Evolutionary conservation across 2,329 filamentous ascomycete genomes (phyloP).

Genomic region (Talaromyces rugulosus): DNA sequence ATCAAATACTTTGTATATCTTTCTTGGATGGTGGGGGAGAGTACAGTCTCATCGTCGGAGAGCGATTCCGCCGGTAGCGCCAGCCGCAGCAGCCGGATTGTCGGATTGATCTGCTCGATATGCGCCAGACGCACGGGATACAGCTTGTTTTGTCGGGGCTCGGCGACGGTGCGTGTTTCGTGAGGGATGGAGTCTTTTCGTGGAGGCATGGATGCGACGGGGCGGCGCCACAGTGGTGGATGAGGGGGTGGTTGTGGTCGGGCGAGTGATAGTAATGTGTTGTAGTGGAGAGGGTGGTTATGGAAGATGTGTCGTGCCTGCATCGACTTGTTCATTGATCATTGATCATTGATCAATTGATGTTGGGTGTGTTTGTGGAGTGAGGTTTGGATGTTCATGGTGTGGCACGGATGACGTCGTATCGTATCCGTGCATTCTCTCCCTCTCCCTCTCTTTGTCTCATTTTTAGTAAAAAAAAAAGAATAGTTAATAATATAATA

Average conservation of each 20-base stretch:
- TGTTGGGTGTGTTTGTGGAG: background rate
- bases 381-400: background rate
- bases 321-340: background rate
- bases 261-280: background rate
- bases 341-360: background rate
- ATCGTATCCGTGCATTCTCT: too few relatives aligned
- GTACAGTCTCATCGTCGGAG: constrained; percentile 37
- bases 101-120: constrained; percentile 62
- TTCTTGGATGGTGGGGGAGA: background rate
- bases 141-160: constrained; percentile 65
- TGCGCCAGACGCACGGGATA: constrained; percentile 58
- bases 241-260: too few relatives aligned
- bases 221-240: background rate
- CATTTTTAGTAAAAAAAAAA: too few relatives aligned
- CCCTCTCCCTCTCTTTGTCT: too few relatives aligned
- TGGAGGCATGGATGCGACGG: constrained; percentile 19
- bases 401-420: too few relatives aligned
- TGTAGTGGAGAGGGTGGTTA: background rate
- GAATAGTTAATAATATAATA: too few relatives aligned
- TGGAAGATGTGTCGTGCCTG: background rate
- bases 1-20: background rate
- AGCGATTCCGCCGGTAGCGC: constrained; percentile 46
- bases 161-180: constrained; percentile 66
- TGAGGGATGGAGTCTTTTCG: constrained; percentile 49
- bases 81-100: constrained; percentile 65